phyloP scores from a whole-genome alignment of 2,329 filamentous ascomycete species.

The Cladophialophora yegresii region DNA sequence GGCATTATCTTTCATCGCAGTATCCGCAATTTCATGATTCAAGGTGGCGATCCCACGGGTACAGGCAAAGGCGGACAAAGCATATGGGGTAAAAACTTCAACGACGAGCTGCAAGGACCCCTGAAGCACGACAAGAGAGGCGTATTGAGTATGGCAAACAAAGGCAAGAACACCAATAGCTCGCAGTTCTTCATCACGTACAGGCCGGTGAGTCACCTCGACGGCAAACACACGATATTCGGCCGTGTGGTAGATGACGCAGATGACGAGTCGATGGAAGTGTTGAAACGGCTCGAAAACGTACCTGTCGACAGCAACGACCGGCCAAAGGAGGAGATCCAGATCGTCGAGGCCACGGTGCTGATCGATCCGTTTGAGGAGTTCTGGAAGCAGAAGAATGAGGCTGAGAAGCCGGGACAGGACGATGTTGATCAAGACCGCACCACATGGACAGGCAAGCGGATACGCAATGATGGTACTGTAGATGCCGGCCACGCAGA shows the following conservation, averaged over 20 bases:
- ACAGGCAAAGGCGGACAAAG: slow-evolving; percentile 87
- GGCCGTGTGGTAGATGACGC: slow-evolving; percentile 75
- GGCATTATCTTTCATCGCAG: slow-evolving; percentile 84
- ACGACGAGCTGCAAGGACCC: slow-evolving; percentile 89
- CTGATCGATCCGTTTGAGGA: slow-evolving; percentile 96
- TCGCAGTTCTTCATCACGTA: slow-evolving; percentile 96
- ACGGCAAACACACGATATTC: slow-evolving; percentile 97
- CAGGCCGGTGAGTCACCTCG: slow-evolving; percentile 77
- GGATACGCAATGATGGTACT: slow-evolving; percentile 69
- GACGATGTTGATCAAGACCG: slow-evolving; percentile 56
- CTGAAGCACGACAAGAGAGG: slow-evolving; percentile 80
- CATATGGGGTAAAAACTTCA: slow-evolving; percentile 92
- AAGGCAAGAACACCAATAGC: slow-evolving; percentile 96
- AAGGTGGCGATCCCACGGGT: slow-evolving; percentile 90
- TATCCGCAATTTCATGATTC: slow-evolving; percentile 96
- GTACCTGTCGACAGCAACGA: slow-evolving; percentile 74
- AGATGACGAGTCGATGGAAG: slow-evolving; percentile 50
- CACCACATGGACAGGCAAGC: slow-evolving; percentile 94
- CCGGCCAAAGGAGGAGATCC: slow-evolving; percentile 73
- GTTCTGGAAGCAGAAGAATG: slow-evolving; percentile 73
- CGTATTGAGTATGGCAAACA: slow-evolving; percentile 92
- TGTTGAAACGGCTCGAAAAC: slow-evolving; percentile 74
- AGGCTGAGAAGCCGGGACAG: slow-evolving; percentile 52
- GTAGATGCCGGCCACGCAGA: slow-evolving; percentile 53
- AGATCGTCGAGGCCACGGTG: slow-evolving; percentile 79